Conservation (phyloP, 441 rosid genomes). For the Manihot esculenta region DNA sequence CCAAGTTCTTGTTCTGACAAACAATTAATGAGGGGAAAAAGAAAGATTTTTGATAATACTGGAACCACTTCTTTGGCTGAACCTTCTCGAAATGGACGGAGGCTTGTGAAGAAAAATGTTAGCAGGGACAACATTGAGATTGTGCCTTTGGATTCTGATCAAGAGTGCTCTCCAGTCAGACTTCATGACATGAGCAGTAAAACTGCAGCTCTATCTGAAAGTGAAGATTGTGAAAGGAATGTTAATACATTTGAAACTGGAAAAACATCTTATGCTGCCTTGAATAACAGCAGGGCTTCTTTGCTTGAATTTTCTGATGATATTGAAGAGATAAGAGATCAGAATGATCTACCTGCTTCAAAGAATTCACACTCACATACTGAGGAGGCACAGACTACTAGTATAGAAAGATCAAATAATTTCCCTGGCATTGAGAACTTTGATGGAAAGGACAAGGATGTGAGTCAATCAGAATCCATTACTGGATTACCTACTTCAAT, state of each 20-base stretch:
- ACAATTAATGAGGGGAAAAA: slow-evolving; percentile 38
- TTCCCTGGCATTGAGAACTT: slow-evolving; percentile 25
- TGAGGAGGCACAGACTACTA: slow-evolving; percentile 10
- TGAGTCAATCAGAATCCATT: slow-evolving; percentile 27
- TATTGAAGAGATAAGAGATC: slow-evolving; percentile 40
- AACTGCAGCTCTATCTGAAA: slow-evolving; percentile 17
- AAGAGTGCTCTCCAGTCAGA: slow-evolving; percentile 29
- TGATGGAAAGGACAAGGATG: slow-evolving; percentile 22
- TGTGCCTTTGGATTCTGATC: slow-evolving; percentile 43
- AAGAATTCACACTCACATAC: slow-evolving; percentile 19
- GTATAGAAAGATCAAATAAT: slow-evolving; percentile 29
- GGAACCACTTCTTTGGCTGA: slow-evolving; percentile 36
- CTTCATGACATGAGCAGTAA: slow-evolving; percentile 18
- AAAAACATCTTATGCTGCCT: slow-evolving; percentile 38
- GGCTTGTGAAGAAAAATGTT: slow-evolving; percentile 45
- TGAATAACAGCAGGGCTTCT: slow-evolving; percentile 24
- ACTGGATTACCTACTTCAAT: slow-evolving; percentile 32
- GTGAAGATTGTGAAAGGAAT: slow-evolving; percentile 23
- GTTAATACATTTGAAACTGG: slow-evolving; percentile 29
- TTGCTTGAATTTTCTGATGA: slow-evolving; percentile 37
- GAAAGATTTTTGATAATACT: slow-evolving; percentile 33
- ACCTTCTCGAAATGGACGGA: slow-evolving; percentile 44
- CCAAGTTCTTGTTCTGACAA: slow-evolving; percentile 24
- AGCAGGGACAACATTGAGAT: slow-evolving; percentile 32
- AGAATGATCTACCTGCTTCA: slow-evolving; percentile 26